A percentile compares a stretch with the other conserved stretches of the same genome.
Evolutionary conservation across 2,329 filamentous ascomycete species (phyloP).

Genomic region (Byssochlamys sp.): DNA sequence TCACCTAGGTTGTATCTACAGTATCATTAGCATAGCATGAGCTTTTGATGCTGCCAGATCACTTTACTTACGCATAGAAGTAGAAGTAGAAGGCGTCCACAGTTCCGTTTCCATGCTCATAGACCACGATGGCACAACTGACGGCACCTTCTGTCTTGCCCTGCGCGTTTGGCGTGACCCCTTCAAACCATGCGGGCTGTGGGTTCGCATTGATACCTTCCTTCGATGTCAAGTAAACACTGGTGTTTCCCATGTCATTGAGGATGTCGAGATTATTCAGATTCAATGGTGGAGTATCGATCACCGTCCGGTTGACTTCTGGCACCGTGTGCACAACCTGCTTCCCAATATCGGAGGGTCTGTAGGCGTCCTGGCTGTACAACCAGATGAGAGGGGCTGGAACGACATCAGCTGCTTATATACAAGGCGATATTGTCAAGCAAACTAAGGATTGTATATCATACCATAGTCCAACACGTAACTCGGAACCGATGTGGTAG

Average conservation of each 20-base stretch:
- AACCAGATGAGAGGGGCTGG: constrained; percentile 45
- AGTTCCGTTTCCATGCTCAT: constrained; percentile 44
- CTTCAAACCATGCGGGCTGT: constrained; percentile 41
- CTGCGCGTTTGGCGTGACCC: constrained; percentile 43
- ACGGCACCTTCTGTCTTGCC: constrained; percentile 44
- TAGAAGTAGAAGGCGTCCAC: constrained; percentile 57
- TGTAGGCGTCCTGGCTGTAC: constrained; percentile 39
- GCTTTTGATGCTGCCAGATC: no score
- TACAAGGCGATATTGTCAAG: background rate
- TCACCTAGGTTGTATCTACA: constrained; percentile 45
- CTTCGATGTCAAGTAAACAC: constrained; percentile 42
- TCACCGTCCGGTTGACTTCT: constrained; percentile 31
- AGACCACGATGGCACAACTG: constrained; percentile 47
- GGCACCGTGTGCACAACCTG: constrained; percentile 41
- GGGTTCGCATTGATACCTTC: constrained; percentile 36
- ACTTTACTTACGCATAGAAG: constrained; percentile 43
- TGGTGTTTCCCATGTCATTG: constrained; percentile 36
- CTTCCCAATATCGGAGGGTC: constrained; percentile 40
- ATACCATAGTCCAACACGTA: constrained; percentile 41
- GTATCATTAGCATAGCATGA: constrained; percentile 1
- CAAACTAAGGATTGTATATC: background rate
- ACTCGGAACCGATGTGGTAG: constrained; percentile 24
- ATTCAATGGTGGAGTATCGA: constrained; percentile 34
- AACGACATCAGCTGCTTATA: background rate
- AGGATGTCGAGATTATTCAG: constrained; percentile 41